Evolutionary conservation across 1,139 yeast species (phyloP).

Genomic region (Saccharomyces hybrid): DNA sequence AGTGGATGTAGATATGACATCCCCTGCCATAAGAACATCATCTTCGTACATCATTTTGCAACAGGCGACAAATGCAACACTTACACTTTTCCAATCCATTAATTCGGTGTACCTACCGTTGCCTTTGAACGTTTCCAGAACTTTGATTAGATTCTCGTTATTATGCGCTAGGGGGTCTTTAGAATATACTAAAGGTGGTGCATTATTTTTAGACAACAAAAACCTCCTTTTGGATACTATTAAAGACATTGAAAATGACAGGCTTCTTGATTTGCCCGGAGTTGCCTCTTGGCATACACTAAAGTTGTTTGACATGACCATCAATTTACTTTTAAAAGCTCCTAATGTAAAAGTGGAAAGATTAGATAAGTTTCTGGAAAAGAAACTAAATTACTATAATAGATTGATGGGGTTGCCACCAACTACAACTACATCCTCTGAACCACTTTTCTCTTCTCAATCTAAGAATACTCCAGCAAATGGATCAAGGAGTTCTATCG

Average conservation of each 20-base stretch:
- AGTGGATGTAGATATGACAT: conserved; percentile 31
- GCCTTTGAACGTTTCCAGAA: conserved; percentile 65
- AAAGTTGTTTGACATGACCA: conserved; percentile 49
- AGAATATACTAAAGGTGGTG: conserved; percentile 80
- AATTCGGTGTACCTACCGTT: conserved; percentile 47
- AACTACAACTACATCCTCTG: conserved; percentile 3
- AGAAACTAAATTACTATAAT: conserved; percentile 25
- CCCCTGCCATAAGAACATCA: conserved; percentile 19
- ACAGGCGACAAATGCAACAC: conserved; percentile 62
- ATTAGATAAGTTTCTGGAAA: conserved; percentile 26
- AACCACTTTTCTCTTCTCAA: not conserved
- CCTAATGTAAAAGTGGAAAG: conserved; percentile 23
- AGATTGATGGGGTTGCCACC: conserved; percentile 23
- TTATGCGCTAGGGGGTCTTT: conserved; percentile 72
- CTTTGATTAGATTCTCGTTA: conserved; percentile 59
- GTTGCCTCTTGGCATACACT: conserved; percentile 51
- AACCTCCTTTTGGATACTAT: conserved; percentile 45
- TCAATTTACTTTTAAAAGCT: conserved; percentile 42
- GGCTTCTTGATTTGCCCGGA: conserved; percentile 50
- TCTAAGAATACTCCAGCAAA: not conserved
- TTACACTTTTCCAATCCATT: conserved; percentile 48
- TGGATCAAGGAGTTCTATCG: not conserved
- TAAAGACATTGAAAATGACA: conserved; percentile 43
- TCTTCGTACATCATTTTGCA: conserved; percentile 63
- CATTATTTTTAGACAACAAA: conserved; percentile 64